Evolutionary conservation across 2,329 filamentous ascomycete genomes (phyloP), one percentile per base, ranked within the genome.

Genomic region (Exophiala sp.): DNA sequence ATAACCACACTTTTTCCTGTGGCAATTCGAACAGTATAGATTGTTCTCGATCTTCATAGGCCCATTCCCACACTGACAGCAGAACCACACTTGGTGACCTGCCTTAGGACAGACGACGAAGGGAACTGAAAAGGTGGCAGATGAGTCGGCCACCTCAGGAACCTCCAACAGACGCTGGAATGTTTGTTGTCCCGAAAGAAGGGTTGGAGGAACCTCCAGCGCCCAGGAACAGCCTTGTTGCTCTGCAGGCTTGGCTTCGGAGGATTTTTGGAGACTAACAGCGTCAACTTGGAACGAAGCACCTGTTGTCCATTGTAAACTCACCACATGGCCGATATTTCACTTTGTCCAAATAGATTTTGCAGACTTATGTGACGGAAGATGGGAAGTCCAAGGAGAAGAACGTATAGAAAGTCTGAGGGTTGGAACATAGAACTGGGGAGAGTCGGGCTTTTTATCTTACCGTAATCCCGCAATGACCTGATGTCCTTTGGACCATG

Each of bases 81-180:
- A 50, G 24, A 27, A 50, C 47, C 47, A 50, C n/a, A 50, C 47
- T 32, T 27, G 23, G 9, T 13, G n/a, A 32, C 29, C n/a, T n/a
- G 29, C 34, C 8, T 8, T 19, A 13, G 13, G 21, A 9, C 32
- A 37, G 18, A 46, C 16, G 13, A n/a, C 24, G 21, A 41, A 41
- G 13, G 38, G 38, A 3, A 24, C 11, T 23, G 16, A 22, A 19
- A 6, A 8, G 10, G 18, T n/a, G 14, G 37, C 5, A 39, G 8
- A 10, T 18, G 19, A 22, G 24, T n/a, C 11, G 11, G 21, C 10
- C 4, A 14, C 19, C 11, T 19, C 9, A 38, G 19, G 14, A 7
- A 3, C 14, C 19, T 24, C 19, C 34, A 6, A 8, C 19, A 2
- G 14, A 9, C 11, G 6, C 8, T 13, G 14, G 16, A 11, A 7